Evolutionary conservation across 345 rosid genomes (phyloP), one percentile per base, ranked within the genome.

Genomic region (Eucalyptus regnans): DNA sequence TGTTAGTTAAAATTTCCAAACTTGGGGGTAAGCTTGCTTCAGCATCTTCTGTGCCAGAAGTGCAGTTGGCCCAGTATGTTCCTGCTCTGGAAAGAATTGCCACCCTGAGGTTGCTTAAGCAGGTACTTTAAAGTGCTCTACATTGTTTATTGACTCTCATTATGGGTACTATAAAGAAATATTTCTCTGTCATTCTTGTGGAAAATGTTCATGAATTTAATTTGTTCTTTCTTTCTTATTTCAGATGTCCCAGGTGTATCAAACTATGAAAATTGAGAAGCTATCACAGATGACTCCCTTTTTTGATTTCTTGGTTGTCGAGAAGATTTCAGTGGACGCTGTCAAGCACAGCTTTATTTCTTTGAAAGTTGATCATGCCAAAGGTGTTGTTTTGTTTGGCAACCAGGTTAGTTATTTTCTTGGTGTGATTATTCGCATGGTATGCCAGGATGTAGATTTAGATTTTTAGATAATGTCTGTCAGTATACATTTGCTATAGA

Each of bases 261-360:
- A 96, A 92, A 95, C 92, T 8, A 96, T 98, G 94, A 96, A 91
- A 91, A 95, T 98, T 64, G 96, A 93, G 94, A 93, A 94, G 89
- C 88, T 98, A 79, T 96, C 98, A 80, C 92, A 94, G 93, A 94
- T 96, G 96, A 93, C 96, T n/a, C 99, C 99, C 17, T 98, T 98
- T 92, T 96, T 95, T 49, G 94, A 95, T 71, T 95, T 98, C 90
- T 91, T 96, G 90, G 93, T 90, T 79, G 97, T 98, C 71, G 99
- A 98, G 93, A 98, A 95, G 94, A 94, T 98, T 87, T 96, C 97
- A 23, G 99, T 97, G 56, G 99, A 98, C 90, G 99, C 99, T 49
- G 98, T 95, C 87, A 96, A 96, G 88, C 92, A 97, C 90, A 93
- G 92, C 84, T 97, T 97, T 88, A 91, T 96, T 88, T 94, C 99